Evolutionary conservation across 148 eudicot species (phyloP), one percentile per base, ranked within the genome.

Genomic region (Cornus suecica): DNA sequence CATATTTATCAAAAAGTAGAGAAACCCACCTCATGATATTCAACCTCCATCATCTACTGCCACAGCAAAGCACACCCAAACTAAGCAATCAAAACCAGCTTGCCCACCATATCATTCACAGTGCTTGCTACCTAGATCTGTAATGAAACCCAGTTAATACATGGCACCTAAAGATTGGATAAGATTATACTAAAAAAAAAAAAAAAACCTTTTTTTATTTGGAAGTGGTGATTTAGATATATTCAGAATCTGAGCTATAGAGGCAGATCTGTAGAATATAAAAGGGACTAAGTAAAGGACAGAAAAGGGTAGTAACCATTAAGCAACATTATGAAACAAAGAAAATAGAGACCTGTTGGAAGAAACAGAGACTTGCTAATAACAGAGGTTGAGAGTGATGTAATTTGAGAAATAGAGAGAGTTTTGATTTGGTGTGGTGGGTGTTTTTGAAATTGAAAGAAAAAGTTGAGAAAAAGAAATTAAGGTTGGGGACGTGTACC

Each of bases 1-100:
- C 8, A 37, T 37, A 37, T 4, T 3, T 37, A 37, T 37, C 9
- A 3, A 30, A 30, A 28, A 3, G 58, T 23, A 65, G 24, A 61
- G n/a, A 24, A 62, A 65, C 10, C 64, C 77, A 92, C 98, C 98
- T 94, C 98, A 72, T 77, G 86, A 80, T 94, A 94, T 70, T 92
- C 81, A 66, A 90, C 90, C 26, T 87, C 93, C 98, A 91, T 91
- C 98, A 91, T 91, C 34, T 65, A 24, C 16, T 77, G 70, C 63
- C 31, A 64, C 23, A 51, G 48, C 7, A 31, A 58, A 63, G 18
- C 45, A 74, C 9, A 64, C 18, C 18, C 23, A 41, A 41, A 37
- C 37, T 63, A 61, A 61, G 52, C 29, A 73, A 61, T 24, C 22
- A 34, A 22, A 32, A 25, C 32, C n/a, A 23, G 9, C 23, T 32